phyloP scores from a whole-genome alignment of 768 basidiomycete species.

The Suillus variegatus region DNA sequence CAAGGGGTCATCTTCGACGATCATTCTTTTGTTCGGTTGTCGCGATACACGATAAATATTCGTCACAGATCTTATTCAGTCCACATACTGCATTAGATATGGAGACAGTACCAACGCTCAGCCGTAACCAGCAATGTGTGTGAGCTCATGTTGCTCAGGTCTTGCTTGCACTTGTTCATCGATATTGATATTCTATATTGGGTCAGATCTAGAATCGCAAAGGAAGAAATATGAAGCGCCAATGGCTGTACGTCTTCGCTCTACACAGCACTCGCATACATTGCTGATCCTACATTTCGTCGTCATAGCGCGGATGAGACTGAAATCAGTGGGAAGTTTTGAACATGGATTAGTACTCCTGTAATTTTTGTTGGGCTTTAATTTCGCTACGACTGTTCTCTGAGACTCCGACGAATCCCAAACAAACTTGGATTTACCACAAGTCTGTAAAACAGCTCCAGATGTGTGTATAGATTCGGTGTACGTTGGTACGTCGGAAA shows the following conservation, averaged over 20 bases:
- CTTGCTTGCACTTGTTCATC: background rate
- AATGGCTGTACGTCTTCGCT: background rate
- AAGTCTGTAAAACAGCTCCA: background rate
- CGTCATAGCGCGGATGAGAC: background rate
- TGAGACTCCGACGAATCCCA: background rate
- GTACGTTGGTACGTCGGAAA: too few species aligned
- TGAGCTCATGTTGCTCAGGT: background rate
- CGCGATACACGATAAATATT: background rate
- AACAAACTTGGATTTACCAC: background rate
- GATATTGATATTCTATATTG: background rate
- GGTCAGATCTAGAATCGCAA: background rate
- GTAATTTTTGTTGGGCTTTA: background rate
- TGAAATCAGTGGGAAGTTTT: background rate
- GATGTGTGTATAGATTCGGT: background rate
- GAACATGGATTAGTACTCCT: background rate
- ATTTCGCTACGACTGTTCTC: background rate
- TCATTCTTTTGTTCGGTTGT: background rate
- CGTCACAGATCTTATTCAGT: background rate
- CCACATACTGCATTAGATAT: background rate
- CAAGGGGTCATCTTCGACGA: background rate
- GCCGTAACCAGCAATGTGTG: too few species aligned
- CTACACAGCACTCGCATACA: conserved; percentile 1
- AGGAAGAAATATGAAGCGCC: background rate
- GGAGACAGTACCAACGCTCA: background rate
- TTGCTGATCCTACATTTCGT: background rate